Evolutionary conservation across 2,329 filamentous ascomycete species (phyloP).

Genomic region (Nannizziopsis barbatae): DNA sequence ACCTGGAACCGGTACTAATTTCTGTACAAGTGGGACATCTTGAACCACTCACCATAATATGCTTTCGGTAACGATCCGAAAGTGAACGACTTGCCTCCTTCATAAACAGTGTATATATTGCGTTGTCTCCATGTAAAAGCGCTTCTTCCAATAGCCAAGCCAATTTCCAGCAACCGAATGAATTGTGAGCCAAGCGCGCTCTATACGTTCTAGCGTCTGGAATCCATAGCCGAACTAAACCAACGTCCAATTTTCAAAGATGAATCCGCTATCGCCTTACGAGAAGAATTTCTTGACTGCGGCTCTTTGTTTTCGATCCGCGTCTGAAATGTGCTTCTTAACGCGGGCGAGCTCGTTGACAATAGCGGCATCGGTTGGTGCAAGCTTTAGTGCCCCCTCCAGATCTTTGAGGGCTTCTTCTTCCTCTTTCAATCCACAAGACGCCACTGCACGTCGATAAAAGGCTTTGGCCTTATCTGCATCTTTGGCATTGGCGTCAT

Average conservation of each 20-base stretch:
- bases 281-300: constrained; percentile 83
- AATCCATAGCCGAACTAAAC: too few relatives aligned
- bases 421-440: constrained; percentile 68
- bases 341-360: constrained; percentile 62
- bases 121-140: too few relatives aligned
- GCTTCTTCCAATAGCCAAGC: too few relatives aligned
- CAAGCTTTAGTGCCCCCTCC: constrained; percentile 61
- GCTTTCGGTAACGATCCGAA: background rate
- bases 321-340: constrained; percentile 62
- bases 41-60: background rate
- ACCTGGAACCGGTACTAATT: too few relatives aligned
- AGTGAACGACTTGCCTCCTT: too few relatives aligned
- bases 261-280: background rate
- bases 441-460: constrained; percentile 71
- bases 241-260: too few relatives aligned
- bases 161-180: too few relatives aligned
- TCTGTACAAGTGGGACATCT: too few relatives aligned
- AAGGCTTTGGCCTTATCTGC: constrained; percentile 80
- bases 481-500: constrained; percentile 51
- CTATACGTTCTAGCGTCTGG: too few relatives aligned
- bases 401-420: constrained; percentile 68
- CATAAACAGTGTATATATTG: too few relatives aligned
- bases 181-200: too few relatives aligned
- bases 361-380: constrained; percentile 64
- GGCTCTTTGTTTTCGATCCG: constrained; percentile 79